phyloP scores from a whole-genome alignment of 139 green algal genomes.

The Chlorella sp. region DNA sequence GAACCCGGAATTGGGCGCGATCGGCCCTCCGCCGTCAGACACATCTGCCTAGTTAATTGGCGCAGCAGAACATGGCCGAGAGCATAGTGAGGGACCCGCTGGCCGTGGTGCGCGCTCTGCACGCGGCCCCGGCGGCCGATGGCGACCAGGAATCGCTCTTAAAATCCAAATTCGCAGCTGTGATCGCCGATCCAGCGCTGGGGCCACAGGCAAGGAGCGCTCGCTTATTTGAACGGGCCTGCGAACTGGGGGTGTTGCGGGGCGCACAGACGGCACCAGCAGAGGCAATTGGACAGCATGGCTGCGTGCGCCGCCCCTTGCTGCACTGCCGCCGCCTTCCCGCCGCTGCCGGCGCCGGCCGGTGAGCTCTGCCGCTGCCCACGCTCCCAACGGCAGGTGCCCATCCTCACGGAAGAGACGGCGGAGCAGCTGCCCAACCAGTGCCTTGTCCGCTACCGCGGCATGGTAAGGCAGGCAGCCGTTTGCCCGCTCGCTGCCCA shows the following conservation, averaged over 20 bases:
- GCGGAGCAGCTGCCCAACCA: conserved; percentile 60
- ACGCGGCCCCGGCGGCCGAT: conserved; percentile 2
- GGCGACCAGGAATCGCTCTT: conserved; percentile 8
- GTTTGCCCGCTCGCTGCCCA: neutral
- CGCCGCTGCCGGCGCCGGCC: neutral
- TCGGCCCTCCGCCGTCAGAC: too few relatives aligned
- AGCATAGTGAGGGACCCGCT: neutral
- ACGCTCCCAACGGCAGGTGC: conserved; percentile 48
- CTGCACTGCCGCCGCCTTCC: too few relatives aligned
- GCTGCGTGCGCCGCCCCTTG: neutral
- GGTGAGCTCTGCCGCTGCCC: neutral
- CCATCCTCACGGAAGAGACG: conserved; percentile 41
- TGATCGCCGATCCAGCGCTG: conserved; percentile 2
- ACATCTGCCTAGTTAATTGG: too few relatives aligned
- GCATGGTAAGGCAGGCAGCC: neutral
- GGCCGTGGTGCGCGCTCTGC: neutral
- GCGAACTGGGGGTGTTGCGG: too few relatives aligned
- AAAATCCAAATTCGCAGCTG: neutral
- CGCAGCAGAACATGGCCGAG: too few relatives aligned
- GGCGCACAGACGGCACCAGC: too few relatives aligned
- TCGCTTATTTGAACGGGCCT: conserved; percentile 18
- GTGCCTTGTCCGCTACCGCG: conserved; percentile 58
- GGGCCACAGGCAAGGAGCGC: conserved; percentile 1
- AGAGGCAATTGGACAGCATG: neutral
- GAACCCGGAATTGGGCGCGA: too few relatives aligned